A percentile compares a stretch with the other conserved stretches of the same genome.
Evolutionary conservation across 1,284 basidiomycete genomes (phyloP).

Genomic region (Rhodotorula sp.): DNA sequence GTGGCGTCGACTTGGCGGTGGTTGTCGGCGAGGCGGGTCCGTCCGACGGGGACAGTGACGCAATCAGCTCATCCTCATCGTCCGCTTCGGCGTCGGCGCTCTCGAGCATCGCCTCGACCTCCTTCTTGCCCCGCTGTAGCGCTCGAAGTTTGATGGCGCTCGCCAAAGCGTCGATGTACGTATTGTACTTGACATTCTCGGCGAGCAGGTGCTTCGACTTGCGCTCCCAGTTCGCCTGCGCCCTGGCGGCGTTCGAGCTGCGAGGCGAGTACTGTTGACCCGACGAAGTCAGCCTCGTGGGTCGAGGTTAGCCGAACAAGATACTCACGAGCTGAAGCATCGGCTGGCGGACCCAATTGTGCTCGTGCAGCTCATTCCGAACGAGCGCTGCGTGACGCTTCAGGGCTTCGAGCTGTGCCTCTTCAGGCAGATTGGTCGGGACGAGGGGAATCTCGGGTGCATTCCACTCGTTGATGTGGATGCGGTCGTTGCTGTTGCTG

Average conservation of each 20-base stretch:
- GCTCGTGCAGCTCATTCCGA: conserved; percentile 74
- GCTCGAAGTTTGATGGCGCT: conserved; percentile 67
- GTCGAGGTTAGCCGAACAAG: too few species aligned
- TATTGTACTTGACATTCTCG: conserved; percentile 92
- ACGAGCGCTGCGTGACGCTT: conserved; percentile 73
- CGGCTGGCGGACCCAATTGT: conserved; percentile 78
- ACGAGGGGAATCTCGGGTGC: conserved; percentile 78
- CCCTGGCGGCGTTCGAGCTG: conserved; percentile 70
- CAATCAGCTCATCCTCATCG: conserved; percentile 9
- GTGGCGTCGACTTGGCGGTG: background rate
- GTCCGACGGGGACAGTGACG: conserved; percentile 10
- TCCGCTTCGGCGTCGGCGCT: conserved; percentile 28
- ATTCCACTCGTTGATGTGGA: conserved; percentile 92
- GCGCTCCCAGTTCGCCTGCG: conserved; percentile 86
- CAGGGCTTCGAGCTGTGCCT: conserved; percentile 81
- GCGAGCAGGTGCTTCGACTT: conserved; percentile 82
- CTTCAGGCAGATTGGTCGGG: conserved; percentile 82
- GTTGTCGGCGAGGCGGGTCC: background rate
- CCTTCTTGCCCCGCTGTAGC: conserved; percentile 39
- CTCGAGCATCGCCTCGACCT: conserved; percentile 36
- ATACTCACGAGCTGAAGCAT: conserved; percentile 74
- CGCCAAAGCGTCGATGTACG: conserved; percentile 86
- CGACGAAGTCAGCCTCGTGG: background rate
- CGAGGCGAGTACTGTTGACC: conserved; percentile 69
- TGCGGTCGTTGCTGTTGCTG: conserved; percentile 59